Base-by-base conservation (phyloP, 2,329 filamentous ascomycete genomes). In the Alternaria gaisen region DNA sequence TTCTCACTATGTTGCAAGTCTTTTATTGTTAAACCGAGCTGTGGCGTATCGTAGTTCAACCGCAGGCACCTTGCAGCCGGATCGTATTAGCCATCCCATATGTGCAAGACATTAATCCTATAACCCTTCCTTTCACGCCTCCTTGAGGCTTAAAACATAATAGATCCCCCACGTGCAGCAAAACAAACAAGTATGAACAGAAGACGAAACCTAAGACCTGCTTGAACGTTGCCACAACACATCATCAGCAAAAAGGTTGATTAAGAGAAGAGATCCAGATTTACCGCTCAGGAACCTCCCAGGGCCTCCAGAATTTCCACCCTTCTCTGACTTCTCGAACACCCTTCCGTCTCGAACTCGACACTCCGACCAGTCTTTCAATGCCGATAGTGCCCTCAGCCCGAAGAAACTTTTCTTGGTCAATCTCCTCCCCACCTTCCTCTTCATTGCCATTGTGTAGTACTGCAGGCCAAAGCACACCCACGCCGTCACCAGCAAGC, bases 391-490 rank as follows among this genome's bases (percentile, higher is more conserved):
- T 91, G 1, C 92, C 94, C 54, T 93, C 87, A 0, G 93, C 95
- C 57, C 89, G 91, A 56, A 98, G 84, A 76, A 99, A 92, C 72
- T 90, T 91, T 60, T 97, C 93, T 72, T 94, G 85, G 71, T 97
- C 92, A 72, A 99, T 98, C 80, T 97, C 94, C 82, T 95, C 92
- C 24, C 93, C 93, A 34, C 92, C 92, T 65, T 92, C 87, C 71
- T 92, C 90, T 38, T 90, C 88, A n/a, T 86, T 88, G 6, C 91
- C 92, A 62, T 96, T 97, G 76, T 92, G 92, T 26, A 97, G 83
- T 0, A 97, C 90, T 0, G 95, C 95, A 1, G 95, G 95, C 88
- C 92, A 97, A 5, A 99, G 85, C 2, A 99, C 93, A 38, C 95
- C 95, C 1, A 99, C 92, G 12, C 95, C 95, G 72, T 97, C 92